Conservation (phyloP, 352 stramenopile species). For the Phytophthora rubi region DNA sequence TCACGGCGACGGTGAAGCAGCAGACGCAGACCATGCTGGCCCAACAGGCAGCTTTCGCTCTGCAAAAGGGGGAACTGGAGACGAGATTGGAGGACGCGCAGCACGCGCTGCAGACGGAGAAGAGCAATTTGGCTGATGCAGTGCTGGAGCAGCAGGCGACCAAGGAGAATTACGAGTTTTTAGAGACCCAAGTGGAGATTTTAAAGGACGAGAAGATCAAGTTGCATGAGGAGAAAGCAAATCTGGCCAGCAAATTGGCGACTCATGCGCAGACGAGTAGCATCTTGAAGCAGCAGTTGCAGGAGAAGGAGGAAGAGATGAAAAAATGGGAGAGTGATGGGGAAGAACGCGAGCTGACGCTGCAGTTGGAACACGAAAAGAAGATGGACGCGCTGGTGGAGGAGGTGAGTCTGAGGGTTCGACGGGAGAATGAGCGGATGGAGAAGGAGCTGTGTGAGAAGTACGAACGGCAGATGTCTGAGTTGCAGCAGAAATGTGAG, state of each 20-base stretch:
- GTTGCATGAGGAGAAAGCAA: constrained; percentile 17
- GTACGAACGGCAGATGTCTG: constrained; percentile 8
- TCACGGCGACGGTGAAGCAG: constrained; percentile 31
- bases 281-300: constrained; percentile 37
- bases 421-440: constrained; percentile 3
- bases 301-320: constrained; percentile 33
- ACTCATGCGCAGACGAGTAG: constrained; percentile 33
- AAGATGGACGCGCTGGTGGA: constrained; percentile 13
- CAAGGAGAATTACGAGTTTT: constrained; percentile 33
- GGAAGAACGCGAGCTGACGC: constrained; percentile 3
- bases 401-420: constrained; percentile 5
- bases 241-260: constrained; percentile 19
- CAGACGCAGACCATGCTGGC: constrained; percentile 30
- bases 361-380: constrained; percentile 14
- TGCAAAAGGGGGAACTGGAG: constrained; percentile 33
- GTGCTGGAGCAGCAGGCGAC: constrained; percentile 24
- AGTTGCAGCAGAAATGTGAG: constrained; percentile 20
- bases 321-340: constrained; percentile 5
- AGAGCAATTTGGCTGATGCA: constrained; percentile 18
- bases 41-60: constrained; percentile 25
- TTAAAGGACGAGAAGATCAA: constrained; percentile 27
- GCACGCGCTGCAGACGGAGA: constrained; percentile 21
- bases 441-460: constrained; percentile 4
- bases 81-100: constrained; percentile 27
- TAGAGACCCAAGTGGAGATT: constrained; percentile 33